Evolutionary conservation across 2,329 filamentous ascomycete genomes (phyloP).

Genomic region (Nannizziopsis barbatae): DNA sequence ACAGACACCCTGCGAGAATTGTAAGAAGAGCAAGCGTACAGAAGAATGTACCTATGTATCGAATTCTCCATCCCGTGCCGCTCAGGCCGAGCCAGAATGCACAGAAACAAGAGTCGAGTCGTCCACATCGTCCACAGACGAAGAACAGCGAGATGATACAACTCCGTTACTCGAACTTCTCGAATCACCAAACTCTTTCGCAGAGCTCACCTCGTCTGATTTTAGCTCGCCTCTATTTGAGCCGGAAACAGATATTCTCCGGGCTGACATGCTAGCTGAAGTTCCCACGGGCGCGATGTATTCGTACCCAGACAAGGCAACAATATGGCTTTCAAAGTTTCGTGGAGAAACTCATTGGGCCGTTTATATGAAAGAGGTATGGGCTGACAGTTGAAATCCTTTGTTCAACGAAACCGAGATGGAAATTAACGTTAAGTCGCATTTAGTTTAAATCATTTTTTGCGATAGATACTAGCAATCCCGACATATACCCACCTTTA

Average conservation of each 20-base stretch:
- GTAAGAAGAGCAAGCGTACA: conserved; percentile 6
- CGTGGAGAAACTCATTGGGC: conserved; percentile 12
- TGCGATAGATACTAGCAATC: conserved; percentile 12
- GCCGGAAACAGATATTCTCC: not conserved
- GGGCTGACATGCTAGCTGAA: not conserved
- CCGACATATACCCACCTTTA: not conserved
- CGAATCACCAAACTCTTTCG: not conserved
- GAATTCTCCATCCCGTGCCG: not conserved
- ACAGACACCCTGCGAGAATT: conserved; percentile 10
- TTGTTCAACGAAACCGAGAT: not conserved
- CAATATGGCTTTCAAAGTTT: conserved; percentile 12
- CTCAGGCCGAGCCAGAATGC: not conserved
- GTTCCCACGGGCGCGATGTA: conserved; percentile 2
- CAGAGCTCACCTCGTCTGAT: not conserved
- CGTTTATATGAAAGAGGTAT: conserved; percentile 9
- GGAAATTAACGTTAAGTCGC: not conserved
- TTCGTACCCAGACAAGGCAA: conserved; percentile 1
- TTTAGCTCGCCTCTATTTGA: not conserved
- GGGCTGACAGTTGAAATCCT: not conserved
- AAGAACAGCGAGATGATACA: not conserved
- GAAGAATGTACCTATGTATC: conserved; percentile 10
- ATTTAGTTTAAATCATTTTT: conserved; percentile 13
- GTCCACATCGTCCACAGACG: not conserved
- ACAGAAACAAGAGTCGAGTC: not conserved
- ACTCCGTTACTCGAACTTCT: not conserved